These are phyloP conservation scores for Umbelopsis sp. DNA, from an alignment of 371 early-diverging fungal genomes.

Conservation along the genomic window DNA sequence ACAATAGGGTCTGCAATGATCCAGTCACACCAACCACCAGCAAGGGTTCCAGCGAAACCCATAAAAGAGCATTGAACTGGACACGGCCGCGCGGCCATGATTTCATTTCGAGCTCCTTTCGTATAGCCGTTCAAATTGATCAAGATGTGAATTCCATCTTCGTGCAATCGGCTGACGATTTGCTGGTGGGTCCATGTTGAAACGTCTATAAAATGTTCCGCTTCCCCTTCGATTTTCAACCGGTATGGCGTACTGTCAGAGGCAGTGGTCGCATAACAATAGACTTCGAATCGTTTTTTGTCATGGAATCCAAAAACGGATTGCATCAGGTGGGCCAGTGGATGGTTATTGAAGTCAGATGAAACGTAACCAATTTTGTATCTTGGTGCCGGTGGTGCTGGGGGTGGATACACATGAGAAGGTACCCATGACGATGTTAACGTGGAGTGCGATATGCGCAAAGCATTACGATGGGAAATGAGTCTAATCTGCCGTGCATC, in stretches of 20 bases:
- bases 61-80: constrained; percentile 90
- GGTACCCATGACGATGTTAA: constrained; percentile 73
- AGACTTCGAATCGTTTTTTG: constrained; percentile 65
- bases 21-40: constrained; percentile 92
- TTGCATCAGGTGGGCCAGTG: constrained; percentile 91
- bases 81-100: constrained; percentile 90
- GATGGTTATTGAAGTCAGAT: constrained; percentile 93
- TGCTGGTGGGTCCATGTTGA: constrained; percentile 74
- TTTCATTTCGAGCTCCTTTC: constrained; percentile 91
- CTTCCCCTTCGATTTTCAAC: constrained; percentile 77
- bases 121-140: constrained; percentile 94
- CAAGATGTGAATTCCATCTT: constrained; percentile 85
- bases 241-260: constrained; percentile 83
- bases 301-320: constrained; percentile 93
- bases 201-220: constrained; percentile 82
- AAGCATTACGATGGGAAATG: constrained; percentile 85
- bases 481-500: constrained; percentile 82
- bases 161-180: constrained; percentile 75
- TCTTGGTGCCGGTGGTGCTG: constrained; percentile 68
- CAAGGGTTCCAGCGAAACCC: constrained; percentile 94
- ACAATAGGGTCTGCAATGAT: constrained; percentile 89
- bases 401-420: constrained; percentile 75
- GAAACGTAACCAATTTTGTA: constrained; percentile 87
- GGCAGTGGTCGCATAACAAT: constrained; percentile 84
- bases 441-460: constrained; percentile 75